These are phyloP conservation scores for Hanseniaspora pseudoguilliermondii DNA, from an alignment of 805 yeast genomes.

Conservation along the genomic window DNA sequence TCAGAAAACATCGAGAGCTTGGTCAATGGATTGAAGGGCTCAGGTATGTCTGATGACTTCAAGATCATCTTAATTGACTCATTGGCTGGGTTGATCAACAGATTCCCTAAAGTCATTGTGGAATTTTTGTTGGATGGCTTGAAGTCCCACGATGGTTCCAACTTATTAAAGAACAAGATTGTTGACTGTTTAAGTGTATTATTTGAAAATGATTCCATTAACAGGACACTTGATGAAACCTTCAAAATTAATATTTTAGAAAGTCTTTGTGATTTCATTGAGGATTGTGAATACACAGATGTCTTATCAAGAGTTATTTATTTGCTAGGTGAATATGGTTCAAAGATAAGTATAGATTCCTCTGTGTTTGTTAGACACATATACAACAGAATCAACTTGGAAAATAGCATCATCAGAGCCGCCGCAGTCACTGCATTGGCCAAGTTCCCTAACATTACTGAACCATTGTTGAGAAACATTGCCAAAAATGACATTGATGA, in stretches of 20 bases:
- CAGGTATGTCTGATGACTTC: slow-evolving; percentile 91
- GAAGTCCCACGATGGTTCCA: slow-evolving; percentile 77
- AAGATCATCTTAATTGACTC: slow-evolving; percentile 92
- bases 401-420: slow-evolving; percentile 87
- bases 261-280: slow-evolving; percentile 89
- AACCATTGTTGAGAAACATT: slow-evolving; percentile 66
- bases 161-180: slow-evolving; percentile 69
- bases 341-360: slow-evolving; percentile 51
- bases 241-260: slow-evolving; percentile 74
- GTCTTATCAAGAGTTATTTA: slow-evolving; percentile 86
- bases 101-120: slow-evolving; percentile 80
- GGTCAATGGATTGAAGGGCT: slow-evolving; percentile 78
- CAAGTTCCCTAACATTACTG: slow-evolving; percentile 58
- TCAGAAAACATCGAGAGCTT: slow-evolving; percentile 79
- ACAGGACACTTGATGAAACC: slow-evolving; percentile 48
- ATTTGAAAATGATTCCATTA: slow-evolving; percentile 34
- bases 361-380: slow-evolving; percentile 88
- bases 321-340: slow-evolving; percentile 88
- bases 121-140: slow-evolving; percentile 69
- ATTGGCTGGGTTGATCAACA: slow-evolving; percentile 76
- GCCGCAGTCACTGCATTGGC: slow-evolving; percentile 89
- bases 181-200: slow-evolving; percentile 89
- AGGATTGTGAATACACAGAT: slow-evolving; percentile 94
- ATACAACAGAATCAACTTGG: slow-evolving; percentile 91
- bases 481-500: slow-evolving; percentile 72